phyloP scores from a whole-genome alignment of 768 basidiomycete genomes.

The Piloderma croceum region DNA sequence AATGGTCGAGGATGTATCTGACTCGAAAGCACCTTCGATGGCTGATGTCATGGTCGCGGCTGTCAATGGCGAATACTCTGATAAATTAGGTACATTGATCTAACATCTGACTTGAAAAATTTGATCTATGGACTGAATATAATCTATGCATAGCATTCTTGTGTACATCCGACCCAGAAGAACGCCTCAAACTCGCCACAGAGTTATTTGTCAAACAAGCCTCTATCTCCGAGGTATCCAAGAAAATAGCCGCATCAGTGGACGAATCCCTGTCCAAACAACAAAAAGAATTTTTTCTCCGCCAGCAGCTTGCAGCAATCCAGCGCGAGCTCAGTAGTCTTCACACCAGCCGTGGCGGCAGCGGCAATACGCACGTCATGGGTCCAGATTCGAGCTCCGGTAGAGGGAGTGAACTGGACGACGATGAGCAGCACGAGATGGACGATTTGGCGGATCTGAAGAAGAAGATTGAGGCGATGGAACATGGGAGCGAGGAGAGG shows the following conservation, averaged over 20 bases:
- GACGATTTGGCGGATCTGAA: constrained; percentile 73
- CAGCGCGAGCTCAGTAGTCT: constrained; percentile 67
- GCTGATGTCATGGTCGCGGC: constrained; percentile 67
- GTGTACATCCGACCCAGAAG: constrained; percentile 51
- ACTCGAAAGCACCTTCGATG: constrained; percentile 63
- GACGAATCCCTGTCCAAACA: constrained; percentile 84
- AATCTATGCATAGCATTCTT: constrained; percentile 45
- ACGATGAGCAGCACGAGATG: constrained; percentile 75
- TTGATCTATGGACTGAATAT: too few species aligned
- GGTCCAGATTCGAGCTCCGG: constrained; percentile 18
- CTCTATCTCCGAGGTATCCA: constrained; percentile 74
- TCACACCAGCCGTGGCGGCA: constrained; percentile 25
- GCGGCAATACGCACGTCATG: constrained; percentile 6
- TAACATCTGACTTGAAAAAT: too few species aligned
- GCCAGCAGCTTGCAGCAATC: constrained; percentile 78
- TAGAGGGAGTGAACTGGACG: constrained; percentile 53
- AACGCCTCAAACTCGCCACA: constrained; percentile 61
- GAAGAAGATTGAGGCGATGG: constrained; percentile 69
- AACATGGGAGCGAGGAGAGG: constrained; percentile 68
- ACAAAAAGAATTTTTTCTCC: constrained; percentile 82
- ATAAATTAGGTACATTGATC: constrained; percentile 58
- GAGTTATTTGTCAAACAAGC: constrained; percentile 69
- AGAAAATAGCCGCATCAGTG: constrained; percentile 74
- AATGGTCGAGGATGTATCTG: constrained; percentile 69
- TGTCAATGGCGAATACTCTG: constrained; percentile 54